phyloP scores from a whole-genome alignment of 176 grass and related monocot species.

The Paspalum vaginatum region DNA sequence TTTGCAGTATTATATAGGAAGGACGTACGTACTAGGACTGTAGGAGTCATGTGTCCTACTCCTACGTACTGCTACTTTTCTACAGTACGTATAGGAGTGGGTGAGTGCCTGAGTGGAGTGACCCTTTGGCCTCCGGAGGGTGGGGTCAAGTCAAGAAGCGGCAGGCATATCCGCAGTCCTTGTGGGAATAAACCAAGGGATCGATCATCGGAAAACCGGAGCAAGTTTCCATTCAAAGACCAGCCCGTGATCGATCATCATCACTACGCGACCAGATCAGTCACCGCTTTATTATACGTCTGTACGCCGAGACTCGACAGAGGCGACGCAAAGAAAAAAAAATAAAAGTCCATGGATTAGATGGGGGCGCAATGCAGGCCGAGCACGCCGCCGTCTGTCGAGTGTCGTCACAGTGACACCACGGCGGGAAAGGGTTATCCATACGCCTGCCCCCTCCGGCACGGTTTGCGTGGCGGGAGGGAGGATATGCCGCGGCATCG shows the following conservation, averaged over 20 bases:
- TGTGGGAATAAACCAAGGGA: neutral
- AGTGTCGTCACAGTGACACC: neutral
- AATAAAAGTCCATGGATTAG: neutral
- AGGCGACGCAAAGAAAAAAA: neutral
- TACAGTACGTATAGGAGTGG: neutral
- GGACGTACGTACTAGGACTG: neutral
- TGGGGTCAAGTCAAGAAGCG: neutral
- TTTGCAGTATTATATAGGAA: neutral
- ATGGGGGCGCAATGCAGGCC: neutral
- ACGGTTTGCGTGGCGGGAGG: neutral
- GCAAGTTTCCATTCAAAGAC: neutral
- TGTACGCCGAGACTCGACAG: conserved; percentile 17
- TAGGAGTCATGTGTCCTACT: too few species aligned
- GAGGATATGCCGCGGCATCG: conserved; percentile 54
- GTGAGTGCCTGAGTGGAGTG: too few species aligned
- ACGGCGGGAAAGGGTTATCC: neutral
- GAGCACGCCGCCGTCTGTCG: neutral
- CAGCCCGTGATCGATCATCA: neutral
- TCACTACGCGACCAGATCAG: neutral
- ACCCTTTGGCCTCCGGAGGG: neutral
- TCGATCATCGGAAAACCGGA: neutral
- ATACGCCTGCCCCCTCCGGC: neutral
- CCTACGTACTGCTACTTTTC: neutral
- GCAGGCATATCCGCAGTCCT: conserved; percentile 36
- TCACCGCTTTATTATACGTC: neutral